Percentiles rank a stretch among this genome's conserved stretches.
phyloP scores from a whole-genome alignment of 208 protist genomes.

The Trypanosoma rangeli region DNA sequence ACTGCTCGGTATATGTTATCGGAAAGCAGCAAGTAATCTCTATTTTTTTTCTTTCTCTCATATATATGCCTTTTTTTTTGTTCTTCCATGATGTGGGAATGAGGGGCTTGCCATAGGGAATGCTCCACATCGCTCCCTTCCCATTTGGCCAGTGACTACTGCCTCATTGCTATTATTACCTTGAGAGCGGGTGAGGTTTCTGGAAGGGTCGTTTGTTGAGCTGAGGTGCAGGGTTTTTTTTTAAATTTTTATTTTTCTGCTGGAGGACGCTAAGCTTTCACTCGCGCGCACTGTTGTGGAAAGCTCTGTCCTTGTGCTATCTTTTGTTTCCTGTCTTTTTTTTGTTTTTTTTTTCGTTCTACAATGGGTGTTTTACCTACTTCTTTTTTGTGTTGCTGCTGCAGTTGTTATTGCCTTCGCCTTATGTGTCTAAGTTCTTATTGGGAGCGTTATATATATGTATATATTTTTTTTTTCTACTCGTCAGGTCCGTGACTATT shows the following conservation, averaged over 20 bases:
- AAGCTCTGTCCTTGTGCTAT: neutral
- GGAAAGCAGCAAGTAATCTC: neutral
- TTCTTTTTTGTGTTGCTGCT: too few relatives aligned
- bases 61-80: constrained; percentile 14
- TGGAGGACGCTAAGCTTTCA: too few relatives aligned
- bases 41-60: neutral
- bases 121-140: neutral
- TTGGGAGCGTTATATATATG: neutral
- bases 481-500: neutral
- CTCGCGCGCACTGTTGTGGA: too few relatives aligned
- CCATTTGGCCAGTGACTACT: neutral
- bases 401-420: too few relatives aligned
- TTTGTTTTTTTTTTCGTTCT: neutral
- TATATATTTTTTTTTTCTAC: neutral
- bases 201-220: too few relatives aligned
- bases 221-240: too few relatives aligned
- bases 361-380: too few relatives aligned
- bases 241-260: too few relatives aligned
- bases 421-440: neutral
- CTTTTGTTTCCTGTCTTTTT: neutral
- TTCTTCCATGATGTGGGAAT: constrained; percentile 6
- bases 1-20: neutral
- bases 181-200: neutral
- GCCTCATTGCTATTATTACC: neutral
- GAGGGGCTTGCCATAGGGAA: neutral